Base-by-base conservation (phyloP, 23 red algal species). In the Pyropia haitanensis region DNA sequence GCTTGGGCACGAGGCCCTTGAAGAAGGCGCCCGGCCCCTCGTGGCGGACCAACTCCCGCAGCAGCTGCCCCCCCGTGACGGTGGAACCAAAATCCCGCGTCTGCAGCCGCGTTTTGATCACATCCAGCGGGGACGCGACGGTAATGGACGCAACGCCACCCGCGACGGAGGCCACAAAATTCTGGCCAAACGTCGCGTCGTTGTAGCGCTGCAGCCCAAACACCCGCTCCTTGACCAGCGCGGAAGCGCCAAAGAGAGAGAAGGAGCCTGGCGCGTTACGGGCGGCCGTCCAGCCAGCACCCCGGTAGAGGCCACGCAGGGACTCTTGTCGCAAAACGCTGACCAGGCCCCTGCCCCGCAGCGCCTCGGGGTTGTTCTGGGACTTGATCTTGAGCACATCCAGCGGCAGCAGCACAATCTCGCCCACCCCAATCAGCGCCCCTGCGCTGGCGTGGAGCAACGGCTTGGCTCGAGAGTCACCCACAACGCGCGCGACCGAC, bases 341-440 rank as follows among this genome's bases (percentile, higher is more conserved):
- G 2, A 87, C 49, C 14, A 87, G 51, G 20, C 81, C 81, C 24
- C 81, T 33, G 27, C 81, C 81, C 26, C 72, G 32, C 56, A 87
- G 58, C 21, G 63, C 81, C 56, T 77, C 81, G 8, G 81, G 81
- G 61, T 87, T 87, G 25, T 56, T 77, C 31, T 87, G 81, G 68
- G 62, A 69, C 65, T 87, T 87, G 21, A 87, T 87, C 49, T 87
- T 87, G 2, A 87, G 64, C 17, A 87, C 81, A 87, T 87, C 81
- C n/a, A 87, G 53, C 20, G 81, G 81, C 17, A 87, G 61, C n/a
- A 87, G 72, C 13, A 72, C 72, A 19, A 87, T 65, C 71, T 87
- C 81, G 17, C 81, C 81, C 27, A 77, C 64, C 22, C 81, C 81
- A 60, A 85, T 65, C 15, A 65, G 61, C 18, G 81, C 70, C 25